Base-by-base conservation (phyloP, 2,329 filamentous ascomycete species). In the Ceratocystis variospora region DNA sequence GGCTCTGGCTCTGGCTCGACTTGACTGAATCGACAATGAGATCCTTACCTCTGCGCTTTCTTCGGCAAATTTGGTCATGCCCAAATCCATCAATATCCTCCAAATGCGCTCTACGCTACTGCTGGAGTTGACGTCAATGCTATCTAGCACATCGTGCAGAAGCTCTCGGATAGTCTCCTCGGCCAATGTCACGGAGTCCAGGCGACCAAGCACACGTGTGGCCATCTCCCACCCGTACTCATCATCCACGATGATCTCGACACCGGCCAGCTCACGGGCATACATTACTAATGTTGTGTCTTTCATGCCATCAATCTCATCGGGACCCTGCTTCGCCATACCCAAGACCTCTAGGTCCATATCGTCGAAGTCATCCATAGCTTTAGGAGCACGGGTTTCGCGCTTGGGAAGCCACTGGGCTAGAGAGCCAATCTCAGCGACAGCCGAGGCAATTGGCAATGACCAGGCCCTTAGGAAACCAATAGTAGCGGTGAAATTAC, bases 201-300 rank as follows among this genome's bases (percentile, higher is more conserved):
- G 82, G 65, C 93, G 85, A 8, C 88, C 89, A 59, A 96, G 79
- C 10, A 96, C 83, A 68, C 90, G 85, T 55, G 96, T 85, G 0
- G 91, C 88, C 72, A 96, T 77, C 76, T 96, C 90, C 93, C 93
- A 97, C 7, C 93, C 92, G 71, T 92, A 87, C 46, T 81, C 79
- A 15, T 75, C 72, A 2, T 76, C 71, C 0, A 76, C 76, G 61
- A 85, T 73, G 25, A 79, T 77, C 65, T 81, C 79, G 68, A 80
- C 80, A 68, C 80, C 80, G 41, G 87, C 80, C 22, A 93, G 74
- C 28, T 82, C 80, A 63, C 86, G 81, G 0, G 93, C 88, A 74
- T 96, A 97, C 61, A 84, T 78, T 5, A 87, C 81, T 5, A 96
- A 79, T 2, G 93, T 84, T 44, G 88, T 86, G 73, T 96, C 91